Base-by-base conservation (phyloP, 805 yeast genomes). In the Kazachstania psychrophila region DNA sequence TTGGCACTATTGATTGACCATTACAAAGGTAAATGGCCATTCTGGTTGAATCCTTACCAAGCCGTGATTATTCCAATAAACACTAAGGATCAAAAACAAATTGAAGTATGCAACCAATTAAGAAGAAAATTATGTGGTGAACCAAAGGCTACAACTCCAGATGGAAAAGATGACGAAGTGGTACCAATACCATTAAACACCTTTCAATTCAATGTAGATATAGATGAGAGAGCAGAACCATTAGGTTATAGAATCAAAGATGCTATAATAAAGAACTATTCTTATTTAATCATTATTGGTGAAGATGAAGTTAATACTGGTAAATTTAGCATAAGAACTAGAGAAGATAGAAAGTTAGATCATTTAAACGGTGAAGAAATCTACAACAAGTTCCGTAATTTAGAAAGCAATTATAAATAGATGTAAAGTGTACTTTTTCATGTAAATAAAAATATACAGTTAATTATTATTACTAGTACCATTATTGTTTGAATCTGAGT, bases 31-130 rank as follows among this genome's bases (percentile, higher is more conserved):
- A 79, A 79, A 47, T 92, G 97, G 97, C 98, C 98, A 8, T 87
- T 92, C 56, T 92, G 98, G 98, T 54, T 92, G 30, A 85, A 80
- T 45, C 96, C 97, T 6, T 70, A 94, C 43, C 98, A 92, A 56
- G 92, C 89, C 0, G 68, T 82, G 27, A 68, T 92, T 2, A 68
- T 92, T 5, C 96, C 98, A 1, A 77, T 87, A 4, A 76, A 79
- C 39, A 75, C 75, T 0, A 62, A 69, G 8, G 88, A 82, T 50
- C 28, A 23, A 6, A 49, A 43, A 16, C 56, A 53, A 29, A 54
- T 60, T 7, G 70, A 62, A 8, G 70, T 70, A 36, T 82, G 94
- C 3, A 45, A 65, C n/a, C 38, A 58, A 2, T 55, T 83, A 2
- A 70, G 68, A 11, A 44, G 54, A 4, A 42, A 52, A 33, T 61